These are phyloP conservation scores for Phytophthora litchii DNA, from an alignment of 352 stramenopile genomes.

Conservation along the genomic window DNA sequence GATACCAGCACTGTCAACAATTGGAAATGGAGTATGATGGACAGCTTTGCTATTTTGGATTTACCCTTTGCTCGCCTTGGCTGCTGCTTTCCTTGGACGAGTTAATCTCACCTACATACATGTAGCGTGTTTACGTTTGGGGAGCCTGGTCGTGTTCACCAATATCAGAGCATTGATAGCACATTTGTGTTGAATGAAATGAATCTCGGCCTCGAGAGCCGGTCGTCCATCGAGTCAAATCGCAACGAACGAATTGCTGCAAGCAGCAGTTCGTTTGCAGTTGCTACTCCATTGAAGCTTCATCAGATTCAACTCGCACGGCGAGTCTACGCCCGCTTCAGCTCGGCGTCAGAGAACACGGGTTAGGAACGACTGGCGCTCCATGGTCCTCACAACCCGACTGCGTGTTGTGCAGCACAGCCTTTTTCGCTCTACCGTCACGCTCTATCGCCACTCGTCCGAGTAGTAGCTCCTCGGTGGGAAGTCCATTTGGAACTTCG, in stretches of 20 bases:
- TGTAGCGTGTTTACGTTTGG: not conserved
- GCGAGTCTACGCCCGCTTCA: constrained; percentile 13
- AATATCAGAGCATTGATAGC: not conserved
- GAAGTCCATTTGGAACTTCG: too few species aligned
- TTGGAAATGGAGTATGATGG: not conserved
- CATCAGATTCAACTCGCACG: constrained; percentile 20
- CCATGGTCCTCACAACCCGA: not conserved
- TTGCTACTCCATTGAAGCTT: constrained; percentile 20
- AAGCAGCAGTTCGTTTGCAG: constrained; percentile 6
- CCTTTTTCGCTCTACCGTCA: not conserved
- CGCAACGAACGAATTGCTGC: constrained; percentile 22
- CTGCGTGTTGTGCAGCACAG: constrained; percentile 1
- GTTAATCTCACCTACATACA: too few species aligned
- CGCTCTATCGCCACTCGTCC: too few species aligned
- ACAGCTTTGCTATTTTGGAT: too few species aligned
- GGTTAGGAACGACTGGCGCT: constrained; percentile 10
- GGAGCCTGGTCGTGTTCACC: not conserved
- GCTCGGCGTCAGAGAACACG: not conserved
- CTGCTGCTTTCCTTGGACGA: too few species aligned
- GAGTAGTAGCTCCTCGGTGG: too few species aligned
- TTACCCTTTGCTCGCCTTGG: too few species aligned
- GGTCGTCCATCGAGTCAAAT: constrained; percentile 9
- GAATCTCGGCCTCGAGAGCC: constrained; percentile 13
- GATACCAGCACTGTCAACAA: not conserved
- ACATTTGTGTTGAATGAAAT: not conserved